Percentiles rank a stretch among this genome's conserved stretches.
Conservation (phyloP, 805 yeast genomes). For the Yamadazyma insecticola region DNA sequence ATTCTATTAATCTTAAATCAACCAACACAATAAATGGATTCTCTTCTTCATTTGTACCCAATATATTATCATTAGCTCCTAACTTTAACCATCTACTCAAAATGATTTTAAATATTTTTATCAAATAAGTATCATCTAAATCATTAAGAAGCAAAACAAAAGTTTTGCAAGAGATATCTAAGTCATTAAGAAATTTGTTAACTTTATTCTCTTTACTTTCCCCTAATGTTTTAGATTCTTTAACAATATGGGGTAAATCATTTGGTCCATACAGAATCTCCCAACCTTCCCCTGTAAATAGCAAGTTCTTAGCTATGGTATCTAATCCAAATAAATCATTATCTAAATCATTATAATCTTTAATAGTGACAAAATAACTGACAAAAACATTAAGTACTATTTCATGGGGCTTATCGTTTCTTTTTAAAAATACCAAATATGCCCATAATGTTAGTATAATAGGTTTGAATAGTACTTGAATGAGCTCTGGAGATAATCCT, state of each 20-base stretch:
- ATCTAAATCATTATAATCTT: constrained; percentile 13
- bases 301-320: constrained; percentile 27
- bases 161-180: constrained; percentile 22
- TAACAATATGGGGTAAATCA: constrained; percentile 26
- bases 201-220: constrained; percentile 21
- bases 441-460: constrained; percentile 40
- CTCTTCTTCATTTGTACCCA: constrained; percentile 17
- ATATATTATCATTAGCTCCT: constrained; percentile 4
- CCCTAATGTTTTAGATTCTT: constrained; percentile 1
- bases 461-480: constrained; percentile 23
- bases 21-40: constrained; percentile 53
- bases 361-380: constrained; percentile 26
- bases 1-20: constrained; percentile 63
- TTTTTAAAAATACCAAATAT: constrained; percentile 34
- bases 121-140: constrained; percentile 44
- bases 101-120: constrained; percentile 43
- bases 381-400: constrained; percentile 36
- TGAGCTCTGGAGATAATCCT: constrained; percentile 21
- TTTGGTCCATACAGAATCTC: constrained; percentile 39
- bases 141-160: constrained; percentile 43
- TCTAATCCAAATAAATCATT: constrained; percentile 21
- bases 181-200: constrained; percentile 19
- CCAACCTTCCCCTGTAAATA: constrained; percentile 33
- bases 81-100: constrained; percentile 58
- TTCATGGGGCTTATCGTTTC: constrained; percentile 24